Evolutionary conservation across 306 rosid species (phyloP).

Genomic region (Pterocarpus santalinus): DNA sequence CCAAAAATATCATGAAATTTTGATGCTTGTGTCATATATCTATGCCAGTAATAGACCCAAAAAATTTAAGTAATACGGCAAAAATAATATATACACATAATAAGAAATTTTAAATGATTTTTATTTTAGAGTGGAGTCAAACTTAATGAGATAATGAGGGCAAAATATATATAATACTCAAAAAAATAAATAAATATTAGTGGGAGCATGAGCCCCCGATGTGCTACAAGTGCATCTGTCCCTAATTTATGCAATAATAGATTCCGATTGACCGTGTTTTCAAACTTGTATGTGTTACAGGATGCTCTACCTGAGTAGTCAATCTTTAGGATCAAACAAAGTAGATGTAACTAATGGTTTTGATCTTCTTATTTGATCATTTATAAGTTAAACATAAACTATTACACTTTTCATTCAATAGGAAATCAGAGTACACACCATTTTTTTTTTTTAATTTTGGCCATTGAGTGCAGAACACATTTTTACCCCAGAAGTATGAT

Average conservation of each 20-base stretch:
- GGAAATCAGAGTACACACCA: background rate
- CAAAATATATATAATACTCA: no score
- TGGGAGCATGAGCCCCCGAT: no score
- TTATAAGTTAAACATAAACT: constrained; percentile 13
- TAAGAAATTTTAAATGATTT: no score
- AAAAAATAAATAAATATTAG: no score
- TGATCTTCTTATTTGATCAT: constrained; percentile 22
- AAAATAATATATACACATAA: no score
- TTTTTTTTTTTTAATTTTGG: background rate
- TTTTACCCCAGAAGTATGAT: constrained; percentile 7
- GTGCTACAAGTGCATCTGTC: no score
- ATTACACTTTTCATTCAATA: constrained; percentile 13
- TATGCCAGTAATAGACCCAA: background rate
- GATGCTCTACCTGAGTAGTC: background rate
- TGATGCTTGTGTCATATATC: background rate
- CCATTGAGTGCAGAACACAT: constrained; percentile 1
- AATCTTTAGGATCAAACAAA: background rate
- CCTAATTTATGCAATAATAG: background rate
- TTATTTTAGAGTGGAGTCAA: no score
- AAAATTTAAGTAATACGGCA: no score
- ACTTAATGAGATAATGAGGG: no score
- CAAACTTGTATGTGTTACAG: background rate
- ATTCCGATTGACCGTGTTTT: constrained; percentile 1
- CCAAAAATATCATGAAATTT: background rate
- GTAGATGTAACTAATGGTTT: background rate